These are phyloP conservation scores for Sporothrix curviconia DNA, from an alignment of 2,329 filamentous ascomycete species.

Conservation along the genomic window DNA sequence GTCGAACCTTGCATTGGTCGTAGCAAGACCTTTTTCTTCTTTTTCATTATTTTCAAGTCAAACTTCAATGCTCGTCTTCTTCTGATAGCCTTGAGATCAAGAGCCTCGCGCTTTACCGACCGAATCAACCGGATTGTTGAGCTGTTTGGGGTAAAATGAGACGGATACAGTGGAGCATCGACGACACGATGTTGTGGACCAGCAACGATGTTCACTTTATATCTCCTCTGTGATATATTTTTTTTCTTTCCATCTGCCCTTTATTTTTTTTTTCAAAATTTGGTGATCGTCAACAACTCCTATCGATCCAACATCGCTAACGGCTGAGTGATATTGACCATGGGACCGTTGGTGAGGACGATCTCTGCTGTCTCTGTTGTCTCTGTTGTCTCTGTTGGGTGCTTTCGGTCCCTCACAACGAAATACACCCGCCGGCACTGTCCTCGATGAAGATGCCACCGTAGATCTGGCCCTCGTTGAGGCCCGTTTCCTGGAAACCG, in stretches of 20 bases:
- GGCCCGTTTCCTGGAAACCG: slow-evolving; percentile 40
- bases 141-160: no score
- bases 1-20: slow-evolving; percentile 27
- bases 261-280: no score
- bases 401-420: slow-evolving; percentile 25
- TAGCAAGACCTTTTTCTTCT: background rate
- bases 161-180: no score
- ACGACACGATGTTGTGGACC: no score
- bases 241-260: background rate
- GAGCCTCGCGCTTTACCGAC: slow-evolving; percentile 70
- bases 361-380: no score
- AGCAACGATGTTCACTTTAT: background rate
- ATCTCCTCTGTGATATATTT: background rate
- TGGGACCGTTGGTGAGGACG: no score
- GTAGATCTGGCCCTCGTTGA: slow-evolving; percentile 45
- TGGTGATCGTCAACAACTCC: no score
- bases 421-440: slow-evolving; percentile 35
- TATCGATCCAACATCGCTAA: no score
- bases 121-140: slow-evolving; percentile 1
- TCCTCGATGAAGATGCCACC: slow-evolving; percentile 46
- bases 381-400: no score
- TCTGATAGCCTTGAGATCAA: slow-evolving; percentile 37
- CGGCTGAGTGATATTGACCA: no score
- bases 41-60: background rate
- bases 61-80: background rate